Base-by-base conservation (phyloP, 2,329 filamentous ascomycete genomes). In the Parasarocladium wereldwijsianum region DNA sequence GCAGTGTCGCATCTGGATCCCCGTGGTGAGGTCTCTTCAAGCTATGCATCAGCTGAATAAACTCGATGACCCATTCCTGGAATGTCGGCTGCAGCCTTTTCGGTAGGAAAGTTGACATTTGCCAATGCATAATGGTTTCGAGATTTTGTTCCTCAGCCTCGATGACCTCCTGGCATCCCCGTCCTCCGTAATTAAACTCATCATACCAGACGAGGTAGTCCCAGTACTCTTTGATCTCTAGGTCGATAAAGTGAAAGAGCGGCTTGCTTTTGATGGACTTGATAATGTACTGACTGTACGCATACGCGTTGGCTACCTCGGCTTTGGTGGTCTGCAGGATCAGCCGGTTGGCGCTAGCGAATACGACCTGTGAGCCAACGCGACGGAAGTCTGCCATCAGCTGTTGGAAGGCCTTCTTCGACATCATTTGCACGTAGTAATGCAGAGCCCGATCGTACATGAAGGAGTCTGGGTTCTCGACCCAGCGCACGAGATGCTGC, bases 191-290 rank as follows among this genome's bases (percentile, higher is more conserved):
- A 60, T 99, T 98, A 64, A 87, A 94, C 54, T 94, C 84, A 43
- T 99, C 90, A 42, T 96, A 96, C 90, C 90, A 99, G 4, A 94
- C 76, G 0, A 99, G 72, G 45, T 94, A 96, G 51, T 99, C 90
- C 90, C 90, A 99, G 54, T 94, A 99, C 50, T 98, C 90, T 41
- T 87, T 93, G 52, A 99, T 90, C 43, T 94, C 83, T 3, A 99
- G 65, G 44, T 98, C 90, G 38, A 99, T 75, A 48, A 98, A 98
- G 52, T 94, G 83, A 57, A 99, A 99, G 0, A 94, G 67, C 0
- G 90, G 85, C 46, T 94, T 94, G 33, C 75, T 76, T 54, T 93
- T 87, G 58, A 99, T 94, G 0, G 86, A 93, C 58, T 94, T 94
- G 45, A 98, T 68, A 37, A 98, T 92, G 55, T 98, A 99, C 52